Conservation (phyloP, 441 rosid genomes). For the Dalechampia spathulata region DNA sequence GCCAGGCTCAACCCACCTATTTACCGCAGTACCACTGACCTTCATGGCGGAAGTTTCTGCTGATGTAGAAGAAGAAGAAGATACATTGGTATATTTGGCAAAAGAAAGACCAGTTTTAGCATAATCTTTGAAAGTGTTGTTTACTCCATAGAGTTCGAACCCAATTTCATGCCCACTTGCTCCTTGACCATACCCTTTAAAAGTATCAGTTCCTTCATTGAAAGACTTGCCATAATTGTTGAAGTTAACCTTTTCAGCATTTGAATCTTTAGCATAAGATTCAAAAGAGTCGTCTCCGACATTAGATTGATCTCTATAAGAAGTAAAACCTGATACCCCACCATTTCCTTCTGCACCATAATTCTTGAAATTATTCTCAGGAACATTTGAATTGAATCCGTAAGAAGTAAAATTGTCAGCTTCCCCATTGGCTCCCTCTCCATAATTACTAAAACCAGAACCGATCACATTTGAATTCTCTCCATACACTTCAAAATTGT, state of each 20-base stretch:
- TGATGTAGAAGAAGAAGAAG: too few relatives aligned
- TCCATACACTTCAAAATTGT: constrained; percentile 53
- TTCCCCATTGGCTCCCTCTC: constrained; percentile 52
- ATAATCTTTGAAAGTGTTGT: constrained; percentile 73
- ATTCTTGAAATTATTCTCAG: constrained; percentile 57
- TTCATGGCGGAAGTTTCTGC: background rate
- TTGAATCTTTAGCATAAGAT: constrained; percentile 68
- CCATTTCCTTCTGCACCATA: constrained; percentile 67
- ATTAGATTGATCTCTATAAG: constrained; percentile 70
- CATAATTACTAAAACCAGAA: constrained; percentile 62
- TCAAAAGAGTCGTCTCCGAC: constrained; percentile 78
- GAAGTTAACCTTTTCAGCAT: constrained; percentile 42
- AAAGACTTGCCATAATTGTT: constrained; percentile 72
- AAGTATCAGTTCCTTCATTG: constrained; percentile 73
- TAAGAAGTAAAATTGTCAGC: constrained; percentile 64
- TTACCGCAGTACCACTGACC: constrained; percentile 46
- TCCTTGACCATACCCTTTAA: constrained; percentile 63
- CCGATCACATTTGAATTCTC: constrained; percentile 57
- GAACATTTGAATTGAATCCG: constrained; percentile 57
- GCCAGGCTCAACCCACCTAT: constrained; percentile 87
- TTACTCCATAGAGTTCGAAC: constrained; percentile 64
- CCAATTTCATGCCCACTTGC: constrained; percentile 32
- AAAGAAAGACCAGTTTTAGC: constrained; percentile 37
- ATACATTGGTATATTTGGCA: constrained; percentile 36
- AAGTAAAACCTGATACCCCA: constrained; percentile 38